Evolutionary conservation across 306 rosid genomes (phyloP).

Genomic region (Quillaja saponaria): DNA sequence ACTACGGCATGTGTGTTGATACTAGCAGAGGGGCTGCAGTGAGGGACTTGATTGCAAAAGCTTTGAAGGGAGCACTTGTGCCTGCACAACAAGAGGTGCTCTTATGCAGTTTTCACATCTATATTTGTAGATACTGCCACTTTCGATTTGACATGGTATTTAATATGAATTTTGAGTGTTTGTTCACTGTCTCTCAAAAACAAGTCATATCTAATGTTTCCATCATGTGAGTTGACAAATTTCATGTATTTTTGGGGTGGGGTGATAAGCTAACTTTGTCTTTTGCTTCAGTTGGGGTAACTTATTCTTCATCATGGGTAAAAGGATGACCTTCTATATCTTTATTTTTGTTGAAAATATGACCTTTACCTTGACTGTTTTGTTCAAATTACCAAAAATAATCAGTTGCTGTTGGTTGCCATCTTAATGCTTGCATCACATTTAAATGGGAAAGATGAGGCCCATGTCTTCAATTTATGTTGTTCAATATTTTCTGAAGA

Average conservation of each 20-base stretch:
- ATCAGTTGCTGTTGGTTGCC: slow-evolving; percentile 16
- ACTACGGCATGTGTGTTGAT: slow-evolving; percentile 90
- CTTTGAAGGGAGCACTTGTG: slow-evolving; percentile 88
- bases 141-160: not conserved
- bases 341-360: too few species aligned
- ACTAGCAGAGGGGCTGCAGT: slow-evolving; percentile 96
- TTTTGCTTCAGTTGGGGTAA: not conserved
- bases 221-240: not conserved
- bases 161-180: not conserved
- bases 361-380: too few species aligned
- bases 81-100: slow-evolving; percentile 87
- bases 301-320: not conserved
- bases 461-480: slow-evolving; percentile 28
- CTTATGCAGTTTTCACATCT: not conserved
- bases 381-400: not conserved
- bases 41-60: slow-evolving; percentile 83
- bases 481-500: slow-evolving; percentile 29
- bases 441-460: slow-evolving; percentile 19
- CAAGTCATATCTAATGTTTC: not conserved
- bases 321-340: too few species aligned
- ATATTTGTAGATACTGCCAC: not conserved
- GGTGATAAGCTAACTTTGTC: not conserved
- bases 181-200: not conserved
- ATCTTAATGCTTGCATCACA: slow-evolving; percentile 18
- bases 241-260: too few species aligned